Base-by-base conservation (phyloP, 2,329 filamentous ascomycete genomes). In the Pyricularia grisea region DNA sequence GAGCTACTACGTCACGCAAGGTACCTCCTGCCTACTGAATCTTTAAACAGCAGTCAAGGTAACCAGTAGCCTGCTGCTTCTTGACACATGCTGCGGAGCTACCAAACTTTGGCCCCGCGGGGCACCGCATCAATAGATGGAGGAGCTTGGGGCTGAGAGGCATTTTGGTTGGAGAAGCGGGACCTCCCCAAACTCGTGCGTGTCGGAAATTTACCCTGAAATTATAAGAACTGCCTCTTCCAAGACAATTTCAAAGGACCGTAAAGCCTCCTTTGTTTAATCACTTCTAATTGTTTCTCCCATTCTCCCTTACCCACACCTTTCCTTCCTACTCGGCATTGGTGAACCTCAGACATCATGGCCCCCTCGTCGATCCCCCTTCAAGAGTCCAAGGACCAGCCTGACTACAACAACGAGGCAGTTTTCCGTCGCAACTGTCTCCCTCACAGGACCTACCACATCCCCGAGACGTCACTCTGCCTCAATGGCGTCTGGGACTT, bases 401-500 rank as follows among this genome's bases (percentile, higher is more conserved):
- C 81, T 55, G 85, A 87, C 73, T 86, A 83, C 68, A 76, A 75
- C 71, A 85, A 85, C 73, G 80, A 84, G 72, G 77, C 80, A 25
- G 79, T 87, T 69, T 83, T 87, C 70, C 78, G 84, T 67, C 79
- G 84, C 70, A 86, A 87, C 73, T 81, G 82, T 25, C 80, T 88
- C 0, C 82, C 83, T 12, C 76, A 84, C 1, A 80, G 85, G 42
- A 79, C 83, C 28, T 87, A 87, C 73, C 78, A 81, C 74, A 81
- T 87, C 67, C 84, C 85, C 1, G 77, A 83, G 33, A 82, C 81
- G 0, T 78, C 81, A 3, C 70, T 85, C 20, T 77, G 80, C 2
- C 80, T 88, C 68, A 88, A 88, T 72, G 86, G 87, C 55, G 76
- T 75, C 30, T 89, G 87, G 87, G 79, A 84, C 69, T 88, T 89